Conservation (phyloP, 176 grass and related monocot species). For the Oropetium thomaeum region DNA sequence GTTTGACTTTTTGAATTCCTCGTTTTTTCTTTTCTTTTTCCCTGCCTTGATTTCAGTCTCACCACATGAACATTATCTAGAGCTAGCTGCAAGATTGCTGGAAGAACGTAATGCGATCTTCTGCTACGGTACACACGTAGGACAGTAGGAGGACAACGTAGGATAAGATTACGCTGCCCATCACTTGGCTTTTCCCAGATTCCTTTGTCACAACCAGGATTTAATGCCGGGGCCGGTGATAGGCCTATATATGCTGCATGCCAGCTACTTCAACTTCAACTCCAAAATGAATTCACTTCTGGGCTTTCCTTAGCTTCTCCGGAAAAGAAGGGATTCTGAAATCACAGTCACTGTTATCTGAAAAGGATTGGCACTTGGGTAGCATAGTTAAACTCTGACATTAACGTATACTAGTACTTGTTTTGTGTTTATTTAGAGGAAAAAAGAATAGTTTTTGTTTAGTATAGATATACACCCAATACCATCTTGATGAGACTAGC, state of each 20-base stretch:
- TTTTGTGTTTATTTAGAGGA: neutral
- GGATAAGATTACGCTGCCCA: conserved; percentile 48
- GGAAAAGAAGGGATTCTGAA: conserved; percentile 31
- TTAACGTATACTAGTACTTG: neutral
- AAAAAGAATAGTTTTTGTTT: neutral
- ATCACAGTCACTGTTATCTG: conserved; percentile 33
- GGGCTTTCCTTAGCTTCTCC: conserved; percentile 16
- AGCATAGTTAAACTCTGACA: conserved; percentile 6
- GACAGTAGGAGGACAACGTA: conserved; percentile 36
- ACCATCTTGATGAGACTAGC: neutral
- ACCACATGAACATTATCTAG: conserved; percentile 23
- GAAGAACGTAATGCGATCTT: neutral
- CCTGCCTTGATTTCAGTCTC: neutral
- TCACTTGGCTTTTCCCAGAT: conserved; percentile 30
- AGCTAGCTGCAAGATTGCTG: conserved; percentile 18
- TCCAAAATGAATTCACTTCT: conserved; percentile 23
- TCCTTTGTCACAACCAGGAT: conserved; percentile 41
- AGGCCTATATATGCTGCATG: conserved; percentile 37
- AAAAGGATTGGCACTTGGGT: conserved; percentile 42
- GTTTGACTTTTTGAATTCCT: conserved; percentile 2
- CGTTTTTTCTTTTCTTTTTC: neutral
- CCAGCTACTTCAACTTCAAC: conserved; percentile 23
- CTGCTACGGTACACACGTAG: conserved; percentile 21
- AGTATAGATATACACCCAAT: neutral
- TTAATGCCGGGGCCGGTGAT: conserved; percentile 32